Conservation (phyloP, 163 green algal species). For the Scenedesmus sp. region DNA sequence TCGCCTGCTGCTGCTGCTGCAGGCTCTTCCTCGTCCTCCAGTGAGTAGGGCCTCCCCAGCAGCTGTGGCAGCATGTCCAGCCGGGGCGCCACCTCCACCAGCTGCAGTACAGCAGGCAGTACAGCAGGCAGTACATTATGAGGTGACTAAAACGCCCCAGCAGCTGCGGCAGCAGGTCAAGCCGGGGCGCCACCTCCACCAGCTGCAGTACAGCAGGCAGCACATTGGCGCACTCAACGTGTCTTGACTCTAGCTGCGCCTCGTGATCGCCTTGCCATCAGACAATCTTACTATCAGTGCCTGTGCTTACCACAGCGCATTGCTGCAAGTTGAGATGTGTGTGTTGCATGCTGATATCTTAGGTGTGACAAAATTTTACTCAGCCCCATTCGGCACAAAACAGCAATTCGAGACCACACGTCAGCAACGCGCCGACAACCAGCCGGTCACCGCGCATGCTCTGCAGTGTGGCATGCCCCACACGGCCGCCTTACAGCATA, state of each 20-base stretch:
- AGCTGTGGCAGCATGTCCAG: constrained; percentile 64
- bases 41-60: constrained; percentile 58
- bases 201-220: background rate
- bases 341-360: too few species aligned
- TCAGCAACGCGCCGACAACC: too few species aligned
- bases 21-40: constrained; percentile 51
- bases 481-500: background rate
- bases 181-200: background rate
- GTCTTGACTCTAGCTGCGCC: too few species aligned
- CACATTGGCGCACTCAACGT: too few species aligned
- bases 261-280: too few species aligned
- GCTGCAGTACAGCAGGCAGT: constrained; percentile 34
- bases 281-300: too few species aligned
- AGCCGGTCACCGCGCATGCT: background rate
- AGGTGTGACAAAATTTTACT: too few species aligned
- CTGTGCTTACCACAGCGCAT: too few species aligned
- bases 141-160: too few species aligned
- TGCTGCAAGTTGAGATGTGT: too few species aligned
- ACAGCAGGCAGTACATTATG: background rate
- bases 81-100: constrained; percentile 55
- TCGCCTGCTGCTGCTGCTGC: constrained; percentile 18
- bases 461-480: background rate
- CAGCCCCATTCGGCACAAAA: too few species aligned
- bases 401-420: too few species aligned
- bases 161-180: background rate